A percentile compares a stretch with the other conserved stretches of the same genome.
Conservation (phyloP, 345 rosid genomes). For the Melaleuca quinquenervia region DNA sequence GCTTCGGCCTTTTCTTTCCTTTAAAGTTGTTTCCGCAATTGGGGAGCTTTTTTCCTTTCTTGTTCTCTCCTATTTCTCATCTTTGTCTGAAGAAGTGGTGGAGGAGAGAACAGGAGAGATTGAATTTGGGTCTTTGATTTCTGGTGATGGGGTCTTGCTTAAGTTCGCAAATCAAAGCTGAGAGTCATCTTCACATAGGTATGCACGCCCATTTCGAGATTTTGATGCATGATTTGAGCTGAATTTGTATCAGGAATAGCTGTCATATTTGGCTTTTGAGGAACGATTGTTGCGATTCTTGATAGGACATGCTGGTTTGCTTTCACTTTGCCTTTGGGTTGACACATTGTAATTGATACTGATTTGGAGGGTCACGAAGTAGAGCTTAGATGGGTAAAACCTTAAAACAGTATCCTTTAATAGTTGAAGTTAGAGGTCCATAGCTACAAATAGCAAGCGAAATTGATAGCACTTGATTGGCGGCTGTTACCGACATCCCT, state of each 20-base stretch:
- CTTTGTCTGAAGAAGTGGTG: background rate
- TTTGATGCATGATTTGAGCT: background rate
- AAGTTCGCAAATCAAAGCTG: constrained; percentile 48
- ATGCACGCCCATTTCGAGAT: background rate
- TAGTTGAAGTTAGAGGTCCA: background rate
- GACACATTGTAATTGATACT: background rate
- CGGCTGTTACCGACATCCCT: background rate
- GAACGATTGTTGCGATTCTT: background rate
- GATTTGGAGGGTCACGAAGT: background rate
- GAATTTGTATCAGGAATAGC: background rate
- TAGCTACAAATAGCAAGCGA: background rate
- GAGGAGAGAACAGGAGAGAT: background rate
- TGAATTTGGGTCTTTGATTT: background rate
- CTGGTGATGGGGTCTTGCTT: constrained; percentile 64
- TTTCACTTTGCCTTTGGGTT: background rate
- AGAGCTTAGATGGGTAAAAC: background rate
- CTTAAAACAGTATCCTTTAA: background rate
- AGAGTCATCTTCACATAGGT: constrained; percentile 36
- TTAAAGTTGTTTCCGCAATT: background rate
- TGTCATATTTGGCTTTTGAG: background rate
- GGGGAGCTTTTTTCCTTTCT: background rate
- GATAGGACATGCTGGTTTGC: background rate
- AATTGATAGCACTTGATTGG: background rate
- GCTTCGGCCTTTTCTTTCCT: background rate
- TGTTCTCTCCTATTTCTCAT: background rate